Percentiles rank a stretch among this genome's conserved stretches.
Conservation (phyloP, 179 eudicot genomes). For the Gypsophila paniculata region DNA sequence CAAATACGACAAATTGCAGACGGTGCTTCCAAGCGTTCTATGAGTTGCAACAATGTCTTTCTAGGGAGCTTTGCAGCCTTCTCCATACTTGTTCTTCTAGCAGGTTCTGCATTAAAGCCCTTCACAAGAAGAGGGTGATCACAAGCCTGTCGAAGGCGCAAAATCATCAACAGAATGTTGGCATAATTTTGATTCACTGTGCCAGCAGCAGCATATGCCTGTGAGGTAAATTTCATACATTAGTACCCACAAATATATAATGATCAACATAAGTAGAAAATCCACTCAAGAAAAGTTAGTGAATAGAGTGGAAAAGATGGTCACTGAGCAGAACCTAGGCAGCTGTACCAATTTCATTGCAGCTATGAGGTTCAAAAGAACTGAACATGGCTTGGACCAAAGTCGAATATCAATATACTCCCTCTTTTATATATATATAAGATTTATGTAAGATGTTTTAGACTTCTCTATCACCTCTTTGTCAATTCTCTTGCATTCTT, state of each 20-base stretch:
- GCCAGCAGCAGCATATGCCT: conserved; percentile 98
- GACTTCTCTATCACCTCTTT: background rate
- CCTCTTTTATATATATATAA: background rate
- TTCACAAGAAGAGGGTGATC: conserved; percentile 94
- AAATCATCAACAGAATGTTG: conserved; percentile 88
- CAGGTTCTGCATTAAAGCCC: conserved; percentile 53
- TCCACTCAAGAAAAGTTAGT: background rate
- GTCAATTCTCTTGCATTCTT: conserved; percentile 3
- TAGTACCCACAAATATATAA: background rate
- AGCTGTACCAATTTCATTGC: background rate
- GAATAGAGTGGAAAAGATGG: background rate
- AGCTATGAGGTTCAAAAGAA: conserved; percentile 7
- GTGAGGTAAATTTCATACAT: conserved; percentile 28
- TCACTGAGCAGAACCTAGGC: background rate
- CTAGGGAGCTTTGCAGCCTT: conserved; percentile 64
- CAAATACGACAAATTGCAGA: conserved; percentile 62
- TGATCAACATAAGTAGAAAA: background rate
- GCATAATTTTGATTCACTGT: conserved; percentile 93
- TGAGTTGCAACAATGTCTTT: conserved; percentile 44
- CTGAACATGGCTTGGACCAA: conserved; percentile 3
- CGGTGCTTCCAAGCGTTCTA: conserved; percentile 53
- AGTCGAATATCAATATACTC: background rate
- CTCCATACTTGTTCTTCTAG: conserved; percentile 44
- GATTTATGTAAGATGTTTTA: background rate
- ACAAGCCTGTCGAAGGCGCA: conserved; percentile 98